These are phyloP conservation scores for Giardia muris DNA, from an alignment of 208 protist species.

Conservation along the genomic window DNA sequence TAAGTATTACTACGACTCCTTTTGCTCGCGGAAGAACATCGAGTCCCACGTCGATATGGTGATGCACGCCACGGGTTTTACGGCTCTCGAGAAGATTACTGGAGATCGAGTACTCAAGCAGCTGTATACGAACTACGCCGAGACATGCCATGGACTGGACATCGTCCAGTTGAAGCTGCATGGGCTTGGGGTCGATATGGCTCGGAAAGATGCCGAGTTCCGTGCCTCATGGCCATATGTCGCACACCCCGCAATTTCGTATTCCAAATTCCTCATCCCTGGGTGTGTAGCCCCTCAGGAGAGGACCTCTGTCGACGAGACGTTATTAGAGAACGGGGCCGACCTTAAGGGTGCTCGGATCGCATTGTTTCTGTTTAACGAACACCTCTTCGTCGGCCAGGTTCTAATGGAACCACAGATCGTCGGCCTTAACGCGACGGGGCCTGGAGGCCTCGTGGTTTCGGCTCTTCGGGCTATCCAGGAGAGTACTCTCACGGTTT, in stretches of 20 bases:
- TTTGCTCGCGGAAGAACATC: neutral
- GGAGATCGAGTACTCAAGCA: neutral
- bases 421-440: neutral
- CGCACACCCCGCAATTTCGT: neutral
- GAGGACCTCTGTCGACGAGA: neutral
- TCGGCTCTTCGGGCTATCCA: too few species aligned
- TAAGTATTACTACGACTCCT: neutral
- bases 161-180: neutral
- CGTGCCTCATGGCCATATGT: neutral
- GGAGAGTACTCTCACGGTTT: too few species aligned
- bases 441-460: neutral
- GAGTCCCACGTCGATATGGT: neutral
- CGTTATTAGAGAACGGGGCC: neutral
- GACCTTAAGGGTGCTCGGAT: neutral
- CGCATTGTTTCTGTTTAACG: neutral
- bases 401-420: neutral
- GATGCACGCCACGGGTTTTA: neutral
- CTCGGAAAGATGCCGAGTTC: neutral
- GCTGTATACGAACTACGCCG: neutral
- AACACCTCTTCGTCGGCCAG: neutral
- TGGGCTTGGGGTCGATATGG: neutral
- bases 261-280: neutral
- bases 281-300: too few species aligned
- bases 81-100: neutral
- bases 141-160: neutral